Evolutionary conservation across 208 protist genomes (phyloP).

Genomic region (Trypanosomatidae sp.): DNA sequence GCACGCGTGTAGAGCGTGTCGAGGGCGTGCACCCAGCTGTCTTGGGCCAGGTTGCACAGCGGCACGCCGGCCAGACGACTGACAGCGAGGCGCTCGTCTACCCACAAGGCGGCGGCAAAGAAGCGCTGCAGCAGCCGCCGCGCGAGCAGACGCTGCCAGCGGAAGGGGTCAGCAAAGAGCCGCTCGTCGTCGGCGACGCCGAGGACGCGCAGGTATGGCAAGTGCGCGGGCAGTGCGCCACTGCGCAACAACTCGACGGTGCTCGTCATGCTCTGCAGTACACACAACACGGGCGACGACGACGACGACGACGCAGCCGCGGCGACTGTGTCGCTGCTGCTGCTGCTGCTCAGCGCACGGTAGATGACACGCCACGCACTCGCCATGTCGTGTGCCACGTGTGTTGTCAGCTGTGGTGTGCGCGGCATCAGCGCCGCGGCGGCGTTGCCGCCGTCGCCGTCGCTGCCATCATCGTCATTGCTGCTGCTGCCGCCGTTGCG

Average conservation of each 20-base stretch:
- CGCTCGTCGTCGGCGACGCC: constrained; percentile 74
- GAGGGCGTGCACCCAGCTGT: constrained; percentile 74
- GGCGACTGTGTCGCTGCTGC: too few relatives aligned
- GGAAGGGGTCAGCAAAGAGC: constrained; percentile 75
- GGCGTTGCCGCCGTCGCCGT: too few relatives aligned
- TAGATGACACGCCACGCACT: constrained; percentile 53
- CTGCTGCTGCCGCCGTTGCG: too few relatives aligned
- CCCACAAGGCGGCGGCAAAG: constrained; percentile 65
- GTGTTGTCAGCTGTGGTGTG: constrained; percentile 16
- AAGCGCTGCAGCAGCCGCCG: constrained; percentile 66
- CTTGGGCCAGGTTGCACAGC: constrained; percentile 75
- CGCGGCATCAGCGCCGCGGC: too few relatives aligned
- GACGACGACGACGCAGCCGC: too few relatives aligned
- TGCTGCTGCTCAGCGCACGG: constrained; percentile 24
- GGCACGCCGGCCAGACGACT: constrained; percentile 69
- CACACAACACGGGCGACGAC: constrained; percentile 38
- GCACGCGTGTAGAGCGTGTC: constrained; percentile 73
- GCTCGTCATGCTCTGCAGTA: constrained; percentile 50
- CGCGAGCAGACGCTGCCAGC: constrained; percentile 52
- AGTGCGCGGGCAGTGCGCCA: constrained; percentile 20
- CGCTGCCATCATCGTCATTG: too few relatives aligned
- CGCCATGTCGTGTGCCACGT: constrained; percentile 31
- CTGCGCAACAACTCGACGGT: constrained; percentile 57
- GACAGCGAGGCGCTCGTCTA: constrained; percentile 72
- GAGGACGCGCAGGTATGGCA: constrained; percentile 67